phyloP scores from a whole-genome alignment of 2,329 filamentous ascomycete species.

The Cladosporium sp. region DNA sequence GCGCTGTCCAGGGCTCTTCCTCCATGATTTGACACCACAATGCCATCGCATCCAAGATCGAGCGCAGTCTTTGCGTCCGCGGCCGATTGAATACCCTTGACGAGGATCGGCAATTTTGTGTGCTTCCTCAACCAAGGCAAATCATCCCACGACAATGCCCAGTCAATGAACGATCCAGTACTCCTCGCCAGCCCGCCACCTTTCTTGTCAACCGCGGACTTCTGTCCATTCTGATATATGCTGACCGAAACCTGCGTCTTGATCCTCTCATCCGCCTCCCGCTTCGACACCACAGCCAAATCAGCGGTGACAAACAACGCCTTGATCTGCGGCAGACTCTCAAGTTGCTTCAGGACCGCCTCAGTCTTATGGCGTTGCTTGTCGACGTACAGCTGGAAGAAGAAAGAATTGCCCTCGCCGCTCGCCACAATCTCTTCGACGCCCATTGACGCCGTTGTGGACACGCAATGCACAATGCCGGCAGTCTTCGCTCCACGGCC shows the following conservation, averaged over 20 bases:
- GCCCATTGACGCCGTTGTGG: constrained; percentile 27
- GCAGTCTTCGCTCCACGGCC: constrained; percentile 27
- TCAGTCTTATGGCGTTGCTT: constrained; percentile 52
- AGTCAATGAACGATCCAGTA: constrained; percentile 56
- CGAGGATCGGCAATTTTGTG: constrained; percentile 50
- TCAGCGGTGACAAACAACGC: constrained; percentile 60
- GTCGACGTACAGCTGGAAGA: constrained; percentile 62
- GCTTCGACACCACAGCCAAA: constrained; percentile 54
- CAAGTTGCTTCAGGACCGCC: constrained; percentile 45
- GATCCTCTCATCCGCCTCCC: constrained; percentile 45
- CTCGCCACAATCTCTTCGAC: constrained; percentile 30
- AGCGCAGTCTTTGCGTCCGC: constrained; percentile 41
- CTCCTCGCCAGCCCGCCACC: constrained; percentile 53
- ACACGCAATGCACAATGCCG: constrained; percentile 32
- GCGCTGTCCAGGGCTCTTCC: constrained; percentile 47
- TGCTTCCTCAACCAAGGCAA: constrained; percentile 39
- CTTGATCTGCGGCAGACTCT: constrained; percentile 43
- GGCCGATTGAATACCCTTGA: constrained; percentile 41
- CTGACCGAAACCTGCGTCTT: constrained; percentile 51
- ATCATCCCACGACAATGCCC: constrained; percentile 49
- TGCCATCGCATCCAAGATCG: constrained; percentile 41
- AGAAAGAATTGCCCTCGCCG: constrained; percentile 34
- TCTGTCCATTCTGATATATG: constrained; percentile 59
- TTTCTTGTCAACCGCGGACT: constrained; percentile 48
- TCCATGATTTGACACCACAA: constrained; percentile 53